Percentiles rank a stretch among this genome's conserved stretches.
Conservation (phyloP, 2,329 filamentous ascomycete genomes). For the Pestalotiopsis sp. region DNA sequence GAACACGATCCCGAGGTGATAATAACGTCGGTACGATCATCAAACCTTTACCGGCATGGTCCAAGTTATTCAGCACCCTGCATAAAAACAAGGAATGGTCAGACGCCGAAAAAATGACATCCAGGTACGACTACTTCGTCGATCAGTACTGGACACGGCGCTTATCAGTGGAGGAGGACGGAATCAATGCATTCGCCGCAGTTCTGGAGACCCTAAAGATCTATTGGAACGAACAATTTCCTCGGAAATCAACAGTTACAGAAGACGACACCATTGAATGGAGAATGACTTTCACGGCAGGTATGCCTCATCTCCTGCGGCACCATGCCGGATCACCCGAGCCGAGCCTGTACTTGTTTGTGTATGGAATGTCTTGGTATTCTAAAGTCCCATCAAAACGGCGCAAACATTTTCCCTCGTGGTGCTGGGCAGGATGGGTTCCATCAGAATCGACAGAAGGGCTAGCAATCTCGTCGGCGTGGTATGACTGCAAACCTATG, state of each 20-base stretch:
- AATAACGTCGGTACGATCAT: too few species aligned
- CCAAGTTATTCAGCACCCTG: neutral
- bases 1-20: neutral
- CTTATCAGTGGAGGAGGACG: neutral
- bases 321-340: neutral
- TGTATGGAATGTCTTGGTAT: neutral
- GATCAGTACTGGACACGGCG: neutral
- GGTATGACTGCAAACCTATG: too few species aligned
- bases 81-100: neutral
- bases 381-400: neutral
- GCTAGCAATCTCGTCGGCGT: too few species aligned
- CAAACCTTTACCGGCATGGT: too few species aligned
- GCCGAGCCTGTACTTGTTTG: neutral
- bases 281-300: neutral
- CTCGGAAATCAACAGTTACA: too few species aligned
- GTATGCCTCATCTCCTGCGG: neutral
- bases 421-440: neutral
- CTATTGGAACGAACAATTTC: neutral
- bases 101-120: fast-evolving
- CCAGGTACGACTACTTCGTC: neutral
- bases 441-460: neutral
- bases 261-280: neutral
- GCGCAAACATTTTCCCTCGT: neutral
- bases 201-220: neutral
- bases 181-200: neutral